A percentile compares a stretch with the other conserved stretches of the same genome.
These are phyloP conservation scores for Arachis hypogaea DNA, from an alignment of 306 rosid genomes.

Conservation along the genomic window DNA sequence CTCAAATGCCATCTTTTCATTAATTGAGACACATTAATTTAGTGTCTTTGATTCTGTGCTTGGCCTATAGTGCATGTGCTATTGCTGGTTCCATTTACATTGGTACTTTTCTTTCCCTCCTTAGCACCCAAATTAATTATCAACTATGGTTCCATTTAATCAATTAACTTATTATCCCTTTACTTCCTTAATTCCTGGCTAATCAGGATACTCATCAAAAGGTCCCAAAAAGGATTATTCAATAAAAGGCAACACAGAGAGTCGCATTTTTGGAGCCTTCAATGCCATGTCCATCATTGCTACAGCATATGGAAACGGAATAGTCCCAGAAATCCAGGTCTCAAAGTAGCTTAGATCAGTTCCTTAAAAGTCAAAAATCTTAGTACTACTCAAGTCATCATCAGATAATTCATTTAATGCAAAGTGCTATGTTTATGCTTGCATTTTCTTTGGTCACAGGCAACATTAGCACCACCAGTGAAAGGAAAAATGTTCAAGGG, in stretches of 20 bases:
- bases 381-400: not conserved
- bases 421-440: not conserved
- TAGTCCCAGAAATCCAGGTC: slow-evolving; percentile 68
- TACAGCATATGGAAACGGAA: slow-evolving; percentile 59
- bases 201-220: slow-evolving; percentile 48
- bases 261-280: slow-evolving; percentile 48
- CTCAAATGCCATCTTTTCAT: slow-evolving; percentile 69
- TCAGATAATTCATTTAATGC: not conserved
- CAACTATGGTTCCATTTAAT: not conserved
- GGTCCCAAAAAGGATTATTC: slow-evolving; percentile 59
- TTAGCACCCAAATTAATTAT: not conserved
- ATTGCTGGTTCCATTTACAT: slow-evolving; percentile 51
- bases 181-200: not conserved
- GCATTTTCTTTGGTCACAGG: slow-evolving; percentile 41
- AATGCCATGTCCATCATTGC: slow-evolving; percentile 63
- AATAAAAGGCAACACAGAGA: slow-evolving; percentile 35
- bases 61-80: slow-evolving; percentile 54
- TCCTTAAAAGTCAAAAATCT: not conserved
- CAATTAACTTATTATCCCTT: not conserved
- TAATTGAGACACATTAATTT: slow-evolving; percentile 61
- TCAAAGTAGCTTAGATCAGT: not conserved
- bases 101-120: slow-evolving; percentile 34
- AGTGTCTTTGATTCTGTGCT: slow-evolving; percentile 47
- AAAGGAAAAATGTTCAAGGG: slow-evolving; percentile 73
- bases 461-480: slow-evolving; percentile 61